Conservation (phyloP, 306 rosid genomes). For the Hippophae gyantsensis region DNA sequence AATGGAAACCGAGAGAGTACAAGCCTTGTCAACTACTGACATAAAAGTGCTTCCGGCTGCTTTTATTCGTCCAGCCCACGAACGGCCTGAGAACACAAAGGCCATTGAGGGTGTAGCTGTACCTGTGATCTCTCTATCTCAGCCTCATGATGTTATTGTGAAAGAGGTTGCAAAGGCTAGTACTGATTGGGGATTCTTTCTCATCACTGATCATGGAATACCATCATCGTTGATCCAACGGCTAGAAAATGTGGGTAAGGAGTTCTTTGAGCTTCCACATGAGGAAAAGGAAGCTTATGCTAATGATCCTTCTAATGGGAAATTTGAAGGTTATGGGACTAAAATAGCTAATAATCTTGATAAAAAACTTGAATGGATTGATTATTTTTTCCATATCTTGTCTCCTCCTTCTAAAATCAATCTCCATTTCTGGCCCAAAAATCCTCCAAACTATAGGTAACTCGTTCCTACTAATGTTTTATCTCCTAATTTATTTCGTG, state of each 20-base stretch:
- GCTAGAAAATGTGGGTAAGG: constrained; percentile 38
- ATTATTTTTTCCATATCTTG: constrained; percentile 50
- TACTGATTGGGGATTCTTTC: constrained; percentile 44
- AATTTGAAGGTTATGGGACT: constrained; percentile 56
- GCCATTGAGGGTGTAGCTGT: constrained; percentile 19
- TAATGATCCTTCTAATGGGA: constrained; percentile 44
- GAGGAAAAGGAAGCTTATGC: constrained; percentile 47
- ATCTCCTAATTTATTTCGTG: too few species aligned
- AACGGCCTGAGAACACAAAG: constrained; percentile 27
- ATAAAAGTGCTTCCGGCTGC: constrained; percentile 16
- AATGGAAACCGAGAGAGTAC: constrained; percentile 16
- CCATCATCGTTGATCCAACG: constrained; percentile 27
- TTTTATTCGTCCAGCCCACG: constrained; percentile 19
- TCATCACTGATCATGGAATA: constrained; percentile 44
- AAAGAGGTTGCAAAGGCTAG: constrained; percentile 22
- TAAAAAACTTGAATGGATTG: constrained; percentile 57
- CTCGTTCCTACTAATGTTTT: background rate
- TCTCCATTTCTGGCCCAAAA: constrained; percentile 38
- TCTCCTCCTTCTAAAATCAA: constrained; percentile 44
- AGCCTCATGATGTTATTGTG: constrained; percentile 15
- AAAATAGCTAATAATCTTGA: constrained; percentile 49
- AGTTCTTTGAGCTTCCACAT: constrained; percentile 42
- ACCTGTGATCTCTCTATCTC: constrained; percentile 27
- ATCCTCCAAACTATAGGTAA: constrained; percentile 44
- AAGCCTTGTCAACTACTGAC: constrained; percentile 9